Percentiles rank a stretch among this genome's conserved stretches.
phyloP scores from a whole-genome alignment of 2,329 filamentous ascomycete genomes.

The Nannizziopsis barbatae region DNA sequence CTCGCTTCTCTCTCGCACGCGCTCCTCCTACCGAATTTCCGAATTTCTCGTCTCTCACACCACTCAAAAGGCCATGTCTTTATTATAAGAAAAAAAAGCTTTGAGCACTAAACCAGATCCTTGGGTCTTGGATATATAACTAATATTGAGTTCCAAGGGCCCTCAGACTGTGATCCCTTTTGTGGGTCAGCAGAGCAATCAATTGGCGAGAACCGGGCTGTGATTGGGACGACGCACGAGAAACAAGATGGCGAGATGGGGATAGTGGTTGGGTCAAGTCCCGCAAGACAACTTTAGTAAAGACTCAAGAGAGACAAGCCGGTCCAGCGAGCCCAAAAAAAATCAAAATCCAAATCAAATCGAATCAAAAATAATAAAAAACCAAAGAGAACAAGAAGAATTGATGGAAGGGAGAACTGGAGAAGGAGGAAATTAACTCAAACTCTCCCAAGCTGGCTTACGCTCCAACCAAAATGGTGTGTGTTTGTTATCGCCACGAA shows the following conservation, averaged over 20 bases:
- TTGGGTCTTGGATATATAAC: slow-evolving; percentile 7
- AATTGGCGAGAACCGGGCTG: slow-evolving; percentile 4
- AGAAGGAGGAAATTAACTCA: slow-evolving; percentile 9
- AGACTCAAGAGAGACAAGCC: too few relatives aligned
- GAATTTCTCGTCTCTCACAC: neutral
- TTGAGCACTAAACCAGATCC: slow-evolving; percentile 10
- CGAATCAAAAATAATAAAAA: too few relatives aligned
- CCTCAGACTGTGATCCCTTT: slow-evolving; percentile 4
- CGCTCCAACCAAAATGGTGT: neutral
- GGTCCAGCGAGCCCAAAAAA: neutral
- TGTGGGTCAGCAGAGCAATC: slow-evolving; percentile 4
- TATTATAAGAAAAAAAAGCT: slow-evolving; percentile 3
- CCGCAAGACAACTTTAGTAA: slow-evolving; percentile 6
- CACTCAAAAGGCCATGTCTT: neutral
- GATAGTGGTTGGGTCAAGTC: slow-evolving; percentile 4
- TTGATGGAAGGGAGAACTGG: too few relatives aligned
- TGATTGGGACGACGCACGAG: slow-evolving; percentile 6
- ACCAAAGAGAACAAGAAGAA: too few relatives aligned
- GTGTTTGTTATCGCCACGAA: slow-evolving; percentile 3
- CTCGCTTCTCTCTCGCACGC: too few relatives aligned
- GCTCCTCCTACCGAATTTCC: too few relatives aligned
- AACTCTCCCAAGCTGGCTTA: slow-evolving; percentile 8
- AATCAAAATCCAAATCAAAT: too few relatives aligned
- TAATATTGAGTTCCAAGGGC: slow-evolving; percentile 6
- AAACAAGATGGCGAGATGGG: neutral